These are phyloP conservation scores for Nakazawaea molendinolei DNA, from an alignment of 805 yeast genomes.

Conservation along the genomic window DNA sequence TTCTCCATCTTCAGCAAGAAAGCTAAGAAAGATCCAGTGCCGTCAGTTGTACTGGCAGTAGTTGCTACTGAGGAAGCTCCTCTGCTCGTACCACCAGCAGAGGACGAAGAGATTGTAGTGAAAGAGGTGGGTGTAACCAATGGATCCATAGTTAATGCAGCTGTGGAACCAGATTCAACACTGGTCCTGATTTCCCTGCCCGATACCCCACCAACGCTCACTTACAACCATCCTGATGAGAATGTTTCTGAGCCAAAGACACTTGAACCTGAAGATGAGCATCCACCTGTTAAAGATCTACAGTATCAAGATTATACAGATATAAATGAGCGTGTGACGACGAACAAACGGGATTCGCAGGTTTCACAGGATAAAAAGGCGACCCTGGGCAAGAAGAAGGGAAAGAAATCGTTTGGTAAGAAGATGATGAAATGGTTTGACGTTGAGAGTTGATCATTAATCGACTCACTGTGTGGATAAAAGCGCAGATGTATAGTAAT, in stretches of 20 bases:
- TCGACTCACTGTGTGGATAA: no score
- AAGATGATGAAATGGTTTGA: slow-evolving; percentile 11
- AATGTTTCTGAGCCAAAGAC: slow-evolving; percentile 5
- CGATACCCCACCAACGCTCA: no score
- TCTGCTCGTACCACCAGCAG: not conserved
- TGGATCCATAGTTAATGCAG: not conserved
- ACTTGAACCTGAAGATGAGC: not conserved
- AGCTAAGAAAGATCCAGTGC: not conserved
- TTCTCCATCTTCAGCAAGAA: slow-evolving; percentile 6
- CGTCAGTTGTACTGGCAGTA: not conserved
- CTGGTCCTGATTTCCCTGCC: not conserved
- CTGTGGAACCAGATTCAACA: not conserved
- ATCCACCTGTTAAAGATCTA: not conserved
- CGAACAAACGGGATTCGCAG: not conserved
- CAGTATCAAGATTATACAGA: not conserved
- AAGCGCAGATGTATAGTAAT: no score
- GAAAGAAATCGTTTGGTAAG: slow-evolving; percentile 9
- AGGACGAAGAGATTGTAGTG: no score
- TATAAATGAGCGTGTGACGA: not conserved
- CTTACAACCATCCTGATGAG: slow-evolving; percentile 2
- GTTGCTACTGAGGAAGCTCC: not conserved
- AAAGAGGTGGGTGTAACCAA: no score
- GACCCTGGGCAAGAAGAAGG: slow-evolving; percentile 1
- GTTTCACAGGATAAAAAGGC: slow-evolving; percentile 1
- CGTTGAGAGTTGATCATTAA: slow-evolving; percentile 4